phyloP scores from a whole-genome alignment of 78 protist genomes.

The Diacronema lutheri region DNA sequence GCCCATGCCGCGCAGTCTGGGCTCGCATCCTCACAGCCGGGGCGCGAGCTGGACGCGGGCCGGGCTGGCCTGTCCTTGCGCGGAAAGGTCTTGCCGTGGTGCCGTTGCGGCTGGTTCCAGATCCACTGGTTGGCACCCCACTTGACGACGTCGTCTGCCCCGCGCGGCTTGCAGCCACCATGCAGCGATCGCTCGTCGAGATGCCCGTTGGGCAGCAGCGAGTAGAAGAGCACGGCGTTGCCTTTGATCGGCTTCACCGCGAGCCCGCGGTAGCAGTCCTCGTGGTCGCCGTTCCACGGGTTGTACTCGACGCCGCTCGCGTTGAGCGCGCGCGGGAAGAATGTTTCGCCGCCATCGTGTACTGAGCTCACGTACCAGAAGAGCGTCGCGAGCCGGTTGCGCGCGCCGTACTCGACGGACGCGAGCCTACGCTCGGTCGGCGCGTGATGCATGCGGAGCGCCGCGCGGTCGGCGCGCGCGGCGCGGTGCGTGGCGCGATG shows the following conservation, averaged over 20 bases:
- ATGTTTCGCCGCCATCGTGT: not conserved
- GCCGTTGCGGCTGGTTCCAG: not conserved
- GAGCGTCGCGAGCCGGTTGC: conserved; percentile 19
- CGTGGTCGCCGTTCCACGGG: conserved; percentile 22
- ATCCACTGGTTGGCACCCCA: conserved; percentile 30
- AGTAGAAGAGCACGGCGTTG: conserved; percentile 26
- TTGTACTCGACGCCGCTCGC: not conserved
- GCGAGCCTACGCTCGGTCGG: not conserved
- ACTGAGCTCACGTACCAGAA: not conserved
- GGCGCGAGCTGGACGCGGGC: not conserved
- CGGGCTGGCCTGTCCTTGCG: not conserved
- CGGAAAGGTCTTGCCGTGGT: not conserved
- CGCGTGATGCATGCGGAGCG: no score
- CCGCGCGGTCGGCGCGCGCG: not conserved
- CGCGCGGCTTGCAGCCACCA: conserved; percentile 1
- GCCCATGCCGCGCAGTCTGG: not conserved
- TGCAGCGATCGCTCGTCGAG: conserved; percentile 15
- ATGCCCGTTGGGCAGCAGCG: not conserved
- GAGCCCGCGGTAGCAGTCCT: conserved; percentile 25
- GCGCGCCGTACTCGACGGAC: conserved; percentile 11
- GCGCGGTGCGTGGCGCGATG: not conserved
- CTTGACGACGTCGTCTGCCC: not conserved
- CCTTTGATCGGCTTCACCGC: not conserved
- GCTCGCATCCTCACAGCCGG: not conserved
- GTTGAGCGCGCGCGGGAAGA: conserved; percentile 25